These are phyloP conservation scores for Meyerozyma carpophila DNA, from an alignment of 1,139 yeast species.

Conservation along the genomic window DNA sequence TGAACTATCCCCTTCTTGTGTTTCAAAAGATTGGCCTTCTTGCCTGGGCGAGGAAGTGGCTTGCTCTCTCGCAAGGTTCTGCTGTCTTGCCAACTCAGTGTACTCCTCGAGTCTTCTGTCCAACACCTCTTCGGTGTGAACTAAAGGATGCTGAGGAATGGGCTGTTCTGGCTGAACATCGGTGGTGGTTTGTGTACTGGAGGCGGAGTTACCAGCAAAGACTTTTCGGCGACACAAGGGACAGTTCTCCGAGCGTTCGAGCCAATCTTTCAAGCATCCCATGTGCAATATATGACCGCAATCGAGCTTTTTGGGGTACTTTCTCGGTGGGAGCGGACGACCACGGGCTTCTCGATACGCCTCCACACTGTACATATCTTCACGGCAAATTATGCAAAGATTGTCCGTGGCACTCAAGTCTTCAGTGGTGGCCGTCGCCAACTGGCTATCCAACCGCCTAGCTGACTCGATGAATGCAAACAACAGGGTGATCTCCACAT, in stretches of 20 bases:
- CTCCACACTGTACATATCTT: constrained; percentile 57
- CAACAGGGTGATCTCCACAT: constrained; percentile 48
- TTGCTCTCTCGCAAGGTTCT: not conserved
- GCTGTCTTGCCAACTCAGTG: not conserved
- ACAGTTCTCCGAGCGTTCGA: constrained; percentile 85
- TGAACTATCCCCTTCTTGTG: not conserved
- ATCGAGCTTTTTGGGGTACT: constrained; percentile 64
- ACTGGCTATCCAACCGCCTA: constrained; percentile 57
- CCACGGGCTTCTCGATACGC: constrained; percentile 19
- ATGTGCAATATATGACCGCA: constrained; percentile 89
- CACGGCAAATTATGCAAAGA: constrained; percentile 80
- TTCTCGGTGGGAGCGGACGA: constrained; percentile 32
- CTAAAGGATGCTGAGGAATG: not conserved
- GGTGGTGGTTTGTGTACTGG: not conserved
- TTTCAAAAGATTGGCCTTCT: not conserved
- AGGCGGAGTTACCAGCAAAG: constrained; percentile 9
- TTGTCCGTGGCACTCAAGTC: constrained; percentile 59
- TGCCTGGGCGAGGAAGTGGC: too few relatives aligned
- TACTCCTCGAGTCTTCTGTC: not conserved
- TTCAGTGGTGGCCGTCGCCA: constrained; percentile 53
- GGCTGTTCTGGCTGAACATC: not conserved
- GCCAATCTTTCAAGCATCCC: constrained; percentile 91
- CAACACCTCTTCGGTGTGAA: not conserved
- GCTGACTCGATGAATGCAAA: constrained; percentile 55
- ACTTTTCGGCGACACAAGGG: constrained; percentile 89